These are phyloP conservation scores for Xylariaceae sp. DNA, from an alignment of 2,329 filamentous ascomycete species.

Conservation along the genomic window DNA sequence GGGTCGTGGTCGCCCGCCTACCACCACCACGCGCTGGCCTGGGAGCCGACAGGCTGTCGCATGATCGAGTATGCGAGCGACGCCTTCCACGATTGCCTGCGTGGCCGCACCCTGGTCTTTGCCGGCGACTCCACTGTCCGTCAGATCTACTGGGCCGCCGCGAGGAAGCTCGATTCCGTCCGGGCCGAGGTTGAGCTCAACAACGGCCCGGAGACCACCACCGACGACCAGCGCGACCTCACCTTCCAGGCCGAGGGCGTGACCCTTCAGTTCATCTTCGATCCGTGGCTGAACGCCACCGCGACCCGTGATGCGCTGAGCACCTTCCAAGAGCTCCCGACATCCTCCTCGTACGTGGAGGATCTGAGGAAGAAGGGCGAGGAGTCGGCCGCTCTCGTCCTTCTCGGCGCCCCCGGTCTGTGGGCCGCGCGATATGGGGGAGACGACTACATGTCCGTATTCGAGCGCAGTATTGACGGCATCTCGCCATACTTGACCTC, in stretches of 20 bases:
- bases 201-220: constrained; percentile 22
- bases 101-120: constrained; percentile 46
- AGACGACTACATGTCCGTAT: constrained; percentile 35
- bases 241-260: constrained; percentile 36
- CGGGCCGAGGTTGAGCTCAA: constrained; percentile 28
- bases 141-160: constrained; percentile 52
- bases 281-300: constrained; percentile 52
- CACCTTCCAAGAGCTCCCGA: constrained; percentile 22
- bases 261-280: constrained; percentile 51
- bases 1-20: constrained; percentile 17
- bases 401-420: constrained; percentile 46
- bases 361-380: constrained; percentile 14
- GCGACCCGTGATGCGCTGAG: constrained; percentile 32
- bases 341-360: constrained; percentile 9
- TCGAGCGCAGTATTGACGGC: constrained; percentile 37
- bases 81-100: constrained; percentile 47
- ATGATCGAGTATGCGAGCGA: constrained; percentile 45
- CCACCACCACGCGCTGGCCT: constrained; percentile 28
- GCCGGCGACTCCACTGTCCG: constrained; percentile 53
- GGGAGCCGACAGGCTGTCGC: constrained; percentile 54
- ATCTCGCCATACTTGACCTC: constrained; percentile 31
- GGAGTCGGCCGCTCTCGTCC: constrained; percentile 35
- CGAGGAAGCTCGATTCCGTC: constrained; percentile 37
- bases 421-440: constrained; percentile 46
- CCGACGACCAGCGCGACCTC: constrained; percentile 34